These are phyloP conservation scores for Trichoderma afroharzianum DNA, from an alignment of 2,329 filamentous ascomycete species.

Conservation along the genomic window DNA sequence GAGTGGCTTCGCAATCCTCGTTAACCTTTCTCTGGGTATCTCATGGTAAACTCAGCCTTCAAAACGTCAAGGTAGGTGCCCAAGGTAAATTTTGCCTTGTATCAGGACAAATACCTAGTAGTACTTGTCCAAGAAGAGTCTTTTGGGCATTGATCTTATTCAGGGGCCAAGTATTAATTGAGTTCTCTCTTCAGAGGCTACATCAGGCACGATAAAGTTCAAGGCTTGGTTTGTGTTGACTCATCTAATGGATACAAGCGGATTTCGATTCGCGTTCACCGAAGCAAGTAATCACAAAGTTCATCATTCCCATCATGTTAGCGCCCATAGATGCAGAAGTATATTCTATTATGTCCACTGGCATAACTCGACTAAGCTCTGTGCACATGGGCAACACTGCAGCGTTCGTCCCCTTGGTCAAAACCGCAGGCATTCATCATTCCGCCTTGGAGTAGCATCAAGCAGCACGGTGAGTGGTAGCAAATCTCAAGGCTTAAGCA, in stretches of 20 bases:
- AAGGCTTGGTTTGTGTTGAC: accelerated
- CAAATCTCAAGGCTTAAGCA: not conserved
- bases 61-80: too few species aligned
- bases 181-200: not conserved
- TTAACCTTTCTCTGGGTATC: not conserved
- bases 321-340: too few species aligned
- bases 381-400: not conserved
- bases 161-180: not conserved
- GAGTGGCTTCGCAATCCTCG: not conserved
- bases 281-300: not conserved
- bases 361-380: too few species aligned
- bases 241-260: not conserved
- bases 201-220: not conserved
- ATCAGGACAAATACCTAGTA: not conserved
- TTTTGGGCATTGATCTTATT: too few species aligned
- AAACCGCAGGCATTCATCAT: not conserved
- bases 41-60: not conserved
- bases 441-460: not conserved
- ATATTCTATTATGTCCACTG: too few species aligned
- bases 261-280: not conserved
- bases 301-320: not conserved
- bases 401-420: not conserved
- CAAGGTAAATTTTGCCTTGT: not conserved
- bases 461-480: not conserved
- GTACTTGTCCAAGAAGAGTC: too few species aligned